Conservation (phyloP, 306 rosid genomes). For the Ormosia semicastrata region DNA sequence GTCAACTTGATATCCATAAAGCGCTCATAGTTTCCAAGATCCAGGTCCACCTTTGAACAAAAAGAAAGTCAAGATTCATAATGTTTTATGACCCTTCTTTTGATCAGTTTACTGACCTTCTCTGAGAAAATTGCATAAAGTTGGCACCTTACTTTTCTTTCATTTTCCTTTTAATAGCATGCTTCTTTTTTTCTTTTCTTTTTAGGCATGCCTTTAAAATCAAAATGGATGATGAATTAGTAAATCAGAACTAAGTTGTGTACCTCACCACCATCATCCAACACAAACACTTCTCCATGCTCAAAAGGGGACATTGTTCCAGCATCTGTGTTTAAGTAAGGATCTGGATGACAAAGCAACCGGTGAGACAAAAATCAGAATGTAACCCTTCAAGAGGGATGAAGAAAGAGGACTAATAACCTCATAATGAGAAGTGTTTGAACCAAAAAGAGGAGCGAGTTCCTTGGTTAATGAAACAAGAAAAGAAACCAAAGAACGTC, state of each 20-base stretch:
- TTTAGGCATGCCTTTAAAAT: background rate
- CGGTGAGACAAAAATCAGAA: background rate
- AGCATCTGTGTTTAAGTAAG: slow-evolving; percentile 96
- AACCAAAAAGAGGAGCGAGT: too few relatives aligned
- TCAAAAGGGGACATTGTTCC: slow-evolving; percentile 98
- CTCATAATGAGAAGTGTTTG: background rate
- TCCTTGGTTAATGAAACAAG: too few relatives aligned
- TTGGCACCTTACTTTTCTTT: slow-evolving; percentile 8
- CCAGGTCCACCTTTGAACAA: slow-evolving; percentile 89
- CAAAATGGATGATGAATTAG: background rate
- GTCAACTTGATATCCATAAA: slow-evolving; percentile 85
- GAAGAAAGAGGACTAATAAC: background rate
- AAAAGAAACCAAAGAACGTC: background rate
- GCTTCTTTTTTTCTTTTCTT: background rate
- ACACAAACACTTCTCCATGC: slow-evolving; percentile 93
- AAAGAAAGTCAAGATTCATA: slow-evolving; percentile 36
- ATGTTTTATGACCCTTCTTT: slow-evolving; percentile 13
- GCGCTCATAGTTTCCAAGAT: slow-evolving; percentile 97
- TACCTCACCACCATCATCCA: slow-evolving; percentile 99
- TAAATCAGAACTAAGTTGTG: background rate
- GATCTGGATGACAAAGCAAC: slow-evolving; percentile 56
- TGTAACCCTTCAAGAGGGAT: slow-evolving; percentile 5
- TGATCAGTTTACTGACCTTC: slow-evolving; percentile 20
- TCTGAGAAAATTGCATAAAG: slow-evolving; percentile 20
- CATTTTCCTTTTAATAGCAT: background rate